A percentile compares a stretch with the other conserved stretches of the same genome.
Conservation (phyloP, 129 eudicot species). For the Sambucus nigra region DNA sequence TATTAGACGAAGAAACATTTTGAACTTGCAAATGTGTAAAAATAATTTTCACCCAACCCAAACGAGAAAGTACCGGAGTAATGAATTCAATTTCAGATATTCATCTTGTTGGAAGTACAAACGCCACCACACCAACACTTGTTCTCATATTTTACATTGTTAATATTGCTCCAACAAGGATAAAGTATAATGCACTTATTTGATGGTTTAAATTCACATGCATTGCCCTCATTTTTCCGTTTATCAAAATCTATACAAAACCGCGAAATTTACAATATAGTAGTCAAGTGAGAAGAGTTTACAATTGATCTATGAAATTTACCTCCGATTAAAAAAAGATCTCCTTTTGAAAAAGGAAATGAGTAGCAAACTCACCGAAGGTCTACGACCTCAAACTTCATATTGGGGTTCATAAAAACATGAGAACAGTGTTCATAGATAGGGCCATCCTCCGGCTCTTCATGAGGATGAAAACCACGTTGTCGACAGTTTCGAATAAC, state of each 20-base stretch:
- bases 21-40: no score
- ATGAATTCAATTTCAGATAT: no score
- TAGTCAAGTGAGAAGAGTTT: not conserved
- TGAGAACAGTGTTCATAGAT: conserved; percentile 94
- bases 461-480: conserved; percentile 98
- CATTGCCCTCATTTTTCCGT: not conserved
- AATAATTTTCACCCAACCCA: no score
- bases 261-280: not conserved
- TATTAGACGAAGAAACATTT: no score
- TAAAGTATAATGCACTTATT: not conserved
- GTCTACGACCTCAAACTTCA: conserved; percentile 77
- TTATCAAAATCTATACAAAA: not conserved
- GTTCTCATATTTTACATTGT: no score
- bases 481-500: conserved; percentile 79
- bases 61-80: no score
- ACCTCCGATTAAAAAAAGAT: not conserved
- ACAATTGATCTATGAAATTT: not conserved
- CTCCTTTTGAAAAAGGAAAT: not conserved
- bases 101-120: no score
- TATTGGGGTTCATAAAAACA: conserved; percentile 70
- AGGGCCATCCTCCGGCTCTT: conserved; percentile 90
- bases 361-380: conserved; percentile 46
- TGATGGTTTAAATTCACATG: not conserved
- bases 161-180: no score
- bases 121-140: not conserved